These are phyloP conservation scores for Chaetothyriales sp. DNA, from an alignment of 2,329 filamentous ascomycete genomes.

Conservation along the genomic window DNA sequence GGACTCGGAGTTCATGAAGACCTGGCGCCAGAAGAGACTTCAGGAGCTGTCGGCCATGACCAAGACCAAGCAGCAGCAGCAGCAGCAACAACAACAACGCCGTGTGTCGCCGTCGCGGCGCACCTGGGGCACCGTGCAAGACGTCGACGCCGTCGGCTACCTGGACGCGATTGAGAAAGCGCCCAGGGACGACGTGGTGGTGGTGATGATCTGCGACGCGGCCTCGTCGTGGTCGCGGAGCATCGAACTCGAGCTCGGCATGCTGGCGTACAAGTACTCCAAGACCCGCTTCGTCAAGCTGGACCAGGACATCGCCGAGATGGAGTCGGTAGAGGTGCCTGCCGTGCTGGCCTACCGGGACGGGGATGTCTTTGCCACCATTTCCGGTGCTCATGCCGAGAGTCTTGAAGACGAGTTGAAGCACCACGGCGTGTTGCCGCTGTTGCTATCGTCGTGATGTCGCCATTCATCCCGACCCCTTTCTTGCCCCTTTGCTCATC, in stretches of 20 bases:
- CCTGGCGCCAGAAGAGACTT: conserved; percentile 72
- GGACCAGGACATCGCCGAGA: conserved; percentile 83
- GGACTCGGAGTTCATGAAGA: conserved; percentile 47
- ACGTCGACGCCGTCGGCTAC: conserved; percentile 81
- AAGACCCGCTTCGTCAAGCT: conserved; percentile 79
- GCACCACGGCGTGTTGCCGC: conserved; percentile 29
- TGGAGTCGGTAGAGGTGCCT: conserved; percentile 76
- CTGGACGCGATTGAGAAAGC: conserved; percentile 95
- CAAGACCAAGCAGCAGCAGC: conserved; percentile 27
- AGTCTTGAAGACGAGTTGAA: conserved; percentile 45
- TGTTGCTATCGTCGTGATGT: no score
- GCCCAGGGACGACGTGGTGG: conserved; percentile 63
- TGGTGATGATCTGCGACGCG: conserved; percentile 86
- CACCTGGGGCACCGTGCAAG: conserved; percentile 64
- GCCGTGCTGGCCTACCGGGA: conserved; percentile 79
- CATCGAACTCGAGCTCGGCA: conserved; percentile 64
- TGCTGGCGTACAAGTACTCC: conserved; percentile 57
- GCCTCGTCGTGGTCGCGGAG: conserved; percentile 67
- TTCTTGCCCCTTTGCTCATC: no score
- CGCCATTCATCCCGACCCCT: neutral
- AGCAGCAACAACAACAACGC: conserved; percentile 25
- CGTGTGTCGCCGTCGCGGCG: conserved; percentile 64
- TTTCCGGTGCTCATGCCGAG: conserved; percentile 58
- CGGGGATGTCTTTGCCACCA: conserved; percentile 78
- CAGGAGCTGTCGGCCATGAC: conserved; percentile 57